phyloP scores from a whole-genome alignment of 495 filamentous ascomycete genomes.

The Barbatosphaeria neglecta region DNA sequence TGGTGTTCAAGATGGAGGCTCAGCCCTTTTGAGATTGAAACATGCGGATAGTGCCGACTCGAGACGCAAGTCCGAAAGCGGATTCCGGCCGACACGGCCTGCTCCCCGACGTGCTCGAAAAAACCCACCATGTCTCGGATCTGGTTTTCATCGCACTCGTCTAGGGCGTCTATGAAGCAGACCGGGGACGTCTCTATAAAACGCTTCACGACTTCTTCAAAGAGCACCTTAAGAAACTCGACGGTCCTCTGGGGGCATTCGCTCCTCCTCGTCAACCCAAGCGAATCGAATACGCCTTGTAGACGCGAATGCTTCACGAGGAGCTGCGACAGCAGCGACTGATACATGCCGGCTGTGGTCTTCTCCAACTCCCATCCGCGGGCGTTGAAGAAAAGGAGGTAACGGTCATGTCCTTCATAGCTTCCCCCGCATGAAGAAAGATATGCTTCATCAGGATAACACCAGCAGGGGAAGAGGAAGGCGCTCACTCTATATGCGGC shows the following conservation, averaged over 20 bases:
- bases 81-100: neutral
- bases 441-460: conserved; percentile 16
- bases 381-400: conserved; percentile 23
- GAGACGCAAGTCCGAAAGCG: conserved; percentile 30
- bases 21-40: conserved; percentile 22
- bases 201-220: conserved; percentile 12
- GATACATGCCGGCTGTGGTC: conserved; percentile 43
- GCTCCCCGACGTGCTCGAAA: conserved; percentile 18
- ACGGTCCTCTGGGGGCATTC: conserved; percentile 10
- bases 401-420: conserved; percentile 3
- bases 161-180: conserved; percentile 33
- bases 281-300: conserved; percentile 11
- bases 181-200: conserved; percentile 10
- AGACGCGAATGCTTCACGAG: conserved; percentile 13
- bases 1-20: conserved; percentile 13
- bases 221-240: conserved; percentile 15
- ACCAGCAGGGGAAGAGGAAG: too few relatives aligned
- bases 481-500: too few relatives aligned
- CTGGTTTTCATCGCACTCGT: conserved; percentile 26
- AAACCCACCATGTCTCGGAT: conserved; percentile 22
- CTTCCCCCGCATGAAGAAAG: conserved; percentile 2
- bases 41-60: conserved; percentile 39
- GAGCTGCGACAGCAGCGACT: conserved; percentile 32
- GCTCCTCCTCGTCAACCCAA: conserved; percentile 1
- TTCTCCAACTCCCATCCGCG: conserved; percentile 35